Conservation (phyloP, 352 stramenopile genomes). For the Nothophytophthora sp. region DNA sequence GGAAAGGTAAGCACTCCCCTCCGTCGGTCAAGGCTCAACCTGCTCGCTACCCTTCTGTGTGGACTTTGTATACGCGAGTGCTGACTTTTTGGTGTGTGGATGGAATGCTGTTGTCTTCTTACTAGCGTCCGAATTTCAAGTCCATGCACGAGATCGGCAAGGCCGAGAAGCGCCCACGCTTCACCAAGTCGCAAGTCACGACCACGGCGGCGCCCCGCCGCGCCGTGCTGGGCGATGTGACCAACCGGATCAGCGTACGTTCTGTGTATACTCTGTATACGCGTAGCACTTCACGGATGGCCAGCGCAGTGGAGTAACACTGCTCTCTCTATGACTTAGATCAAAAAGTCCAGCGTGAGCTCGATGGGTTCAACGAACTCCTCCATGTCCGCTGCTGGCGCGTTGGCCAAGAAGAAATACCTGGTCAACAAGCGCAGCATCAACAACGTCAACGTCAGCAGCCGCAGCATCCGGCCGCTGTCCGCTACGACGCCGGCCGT, state of each 20-base stretch:
- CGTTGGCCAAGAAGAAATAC: constrained; percentile 52
- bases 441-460: constrained; percentile 25
- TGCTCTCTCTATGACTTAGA: constrained; percentile 22
- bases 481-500: constrained; percentile 32
- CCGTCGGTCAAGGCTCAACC: constrained; percentile 2
- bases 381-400: constrained; percentile 16
- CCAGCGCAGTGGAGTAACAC: constrained; percentile 4
- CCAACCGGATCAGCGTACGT: constrained; percentile 75
- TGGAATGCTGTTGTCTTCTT: background rate
- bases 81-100: constrained; percentile 4
- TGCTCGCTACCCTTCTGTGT: background rate
- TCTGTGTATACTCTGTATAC: constrained; percentile 2
- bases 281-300: background rate
- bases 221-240: constrained; percentile 60
- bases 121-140: constrained; percentile 45
- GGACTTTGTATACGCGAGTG: background rate
- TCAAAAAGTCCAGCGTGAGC: constrained; percentile 55
- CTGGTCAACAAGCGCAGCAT: constrained; percentile 42
- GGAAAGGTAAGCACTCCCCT: too few relatives aligned
- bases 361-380: constrained; percentile 46
- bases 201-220: constrained; percentile 20
- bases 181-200: constrained; percentile 41
- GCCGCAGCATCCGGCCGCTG: constrained; percentile 21
- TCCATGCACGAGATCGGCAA: constrained; percentile 45
- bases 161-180: constrained; percentile 60